Conservation (phyloP, 306 rosid genomes). For the Malus sylvestris region DNA sequence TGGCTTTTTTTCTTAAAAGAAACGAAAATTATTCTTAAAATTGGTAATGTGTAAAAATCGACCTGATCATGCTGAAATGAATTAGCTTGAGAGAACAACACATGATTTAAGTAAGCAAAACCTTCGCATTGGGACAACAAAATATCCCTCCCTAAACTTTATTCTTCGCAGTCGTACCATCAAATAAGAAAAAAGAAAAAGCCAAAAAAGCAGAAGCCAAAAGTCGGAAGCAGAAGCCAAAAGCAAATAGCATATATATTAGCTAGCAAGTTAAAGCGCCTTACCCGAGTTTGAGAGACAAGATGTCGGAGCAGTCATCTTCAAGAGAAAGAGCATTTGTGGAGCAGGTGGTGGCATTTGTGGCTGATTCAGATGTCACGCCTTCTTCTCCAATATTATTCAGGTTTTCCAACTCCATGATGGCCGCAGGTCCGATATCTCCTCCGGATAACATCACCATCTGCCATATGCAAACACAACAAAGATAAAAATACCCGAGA, state of each 20-base stretch:
- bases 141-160: too few species aligned
- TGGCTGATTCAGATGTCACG: background rate
- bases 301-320: background rate
- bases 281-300: background rate
- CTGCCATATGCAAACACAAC: background rate
- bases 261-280: background rate
- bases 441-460: background rate
- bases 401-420: background rate
- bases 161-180: background rate
- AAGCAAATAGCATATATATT: background rate
- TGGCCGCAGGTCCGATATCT: background rate
- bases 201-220: too few species aligned
- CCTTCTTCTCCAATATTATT: background rate
- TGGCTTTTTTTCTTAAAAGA: background rate
- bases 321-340: background rate
- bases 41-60: too few species aligned
- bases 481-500: background rate
- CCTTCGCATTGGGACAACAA: too few species aligned
- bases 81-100: background rate
- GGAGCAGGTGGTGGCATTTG: background rate
- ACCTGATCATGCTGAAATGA: too few species aligned
- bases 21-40: too few species aligned
- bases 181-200: too few species aligned
- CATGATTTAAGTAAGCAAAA: too few species aligned
- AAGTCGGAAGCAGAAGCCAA: too few species aligned